Base-by-base conservation (phyloP, 2,329 filamentous ascomycete genomes). In the Colletotrichum viniferum region DNA sequence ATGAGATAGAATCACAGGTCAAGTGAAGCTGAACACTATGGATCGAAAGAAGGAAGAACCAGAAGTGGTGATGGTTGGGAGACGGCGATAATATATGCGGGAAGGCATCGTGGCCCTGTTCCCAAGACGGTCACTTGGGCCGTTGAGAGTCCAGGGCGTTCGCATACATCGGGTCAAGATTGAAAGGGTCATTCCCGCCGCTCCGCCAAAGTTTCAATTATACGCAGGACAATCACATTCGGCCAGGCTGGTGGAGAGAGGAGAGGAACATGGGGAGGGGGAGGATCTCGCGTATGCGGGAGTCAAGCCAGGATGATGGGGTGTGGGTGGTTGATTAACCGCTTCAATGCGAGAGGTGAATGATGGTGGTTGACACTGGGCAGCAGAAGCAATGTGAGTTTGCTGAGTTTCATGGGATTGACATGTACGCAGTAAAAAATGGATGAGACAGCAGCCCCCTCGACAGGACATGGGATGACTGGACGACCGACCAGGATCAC, bases 151-250 rank as follows among this genome's bases (percentile, higher is more conserved):
- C 55, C 62, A 66, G 58, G 71, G 38, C 64, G 58, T 38, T 52
- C 43, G 36, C 63, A 52, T 63, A 48, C 56, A 68, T 73, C 69
- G 28, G 69, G 26, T 68, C 73, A 73, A 76, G 63, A 76, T 76
- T 64, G 58, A 64, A 68, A 76, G 69, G 69, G 58, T 55, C 63
- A 76, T 52, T 73, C 30, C 70, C 56, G 69, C 69, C 69, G 73
- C 69, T 73, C 73, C 73, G 73, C 73, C 69, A 76, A 76, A 76
- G 73, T 76, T 76, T 76, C 73, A 76, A 69, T 61, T 73, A 76
- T 76, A 73, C 58, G 69, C 63, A 60, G 64, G 63, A 68, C 63
- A 73, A 73, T 76, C 73, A 76, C 55, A 73, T 69, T 26, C 48
- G 73, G 69, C 63, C 34, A 58, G 21, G 28, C 21, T 64, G 58